Evolutionary conservation across 257 asterid species (phyloP).

Genomic region (Nicotiana benthamiana): DNA sequence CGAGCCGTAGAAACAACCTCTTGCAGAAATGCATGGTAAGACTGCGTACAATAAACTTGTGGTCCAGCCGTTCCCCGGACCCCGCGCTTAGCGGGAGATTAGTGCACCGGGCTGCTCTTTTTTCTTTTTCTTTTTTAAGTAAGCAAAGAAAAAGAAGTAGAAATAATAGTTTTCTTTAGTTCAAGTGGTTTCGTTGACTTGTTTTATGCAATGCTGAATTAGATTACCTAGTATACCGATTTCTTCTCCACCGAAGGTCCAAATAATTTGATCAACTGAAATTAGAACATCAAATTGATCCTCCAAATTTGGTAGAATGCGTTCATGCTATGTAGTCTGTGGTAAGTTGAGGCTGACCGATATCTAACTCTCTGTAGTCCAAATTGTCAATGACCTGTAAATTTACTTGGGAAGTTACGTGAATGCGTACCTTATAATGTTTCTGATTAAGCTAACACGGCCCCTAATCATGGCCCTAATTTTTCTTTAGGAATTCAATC

Average conservation of each 20-base stretch:
- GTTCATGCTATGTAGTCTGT: not conserved
- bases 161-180: not conserved
- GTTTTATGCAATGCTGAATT: not conserved
- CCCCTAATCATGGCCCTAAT: not conserved
- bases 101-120: not conserved
- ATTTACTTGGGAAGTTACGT: not conserved
- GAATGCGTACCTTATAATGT: not conserved
- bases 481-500: not conserved
- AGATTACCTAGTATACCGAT: not conserved
- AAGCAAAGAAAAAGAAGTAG: not conserved
- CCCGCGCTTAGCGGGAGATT: too few species aligned
- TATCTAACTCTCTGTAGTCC: not conserved
- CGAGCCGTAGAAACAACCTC: too few species aligned
- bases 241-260: not conserved
- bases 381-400: not conserved
- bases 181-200: not conserved
- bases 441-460: not conserved
- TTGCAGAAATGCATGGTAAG: too few species aligned
- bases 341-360: not conserved
- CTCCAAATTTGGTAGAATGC: not conserved
- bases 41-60: too few species aligned
- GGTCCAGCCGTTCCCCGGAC: too few species aligned
- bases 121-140: too few species aligned
- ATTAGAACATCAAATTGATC: not conserved
- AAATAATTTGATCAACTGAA: not conserved